Evolutionary conservation across 1,284 basidiomycete genomes (phyloP).

Genomic region (Trichosporon faecale): DNA sequence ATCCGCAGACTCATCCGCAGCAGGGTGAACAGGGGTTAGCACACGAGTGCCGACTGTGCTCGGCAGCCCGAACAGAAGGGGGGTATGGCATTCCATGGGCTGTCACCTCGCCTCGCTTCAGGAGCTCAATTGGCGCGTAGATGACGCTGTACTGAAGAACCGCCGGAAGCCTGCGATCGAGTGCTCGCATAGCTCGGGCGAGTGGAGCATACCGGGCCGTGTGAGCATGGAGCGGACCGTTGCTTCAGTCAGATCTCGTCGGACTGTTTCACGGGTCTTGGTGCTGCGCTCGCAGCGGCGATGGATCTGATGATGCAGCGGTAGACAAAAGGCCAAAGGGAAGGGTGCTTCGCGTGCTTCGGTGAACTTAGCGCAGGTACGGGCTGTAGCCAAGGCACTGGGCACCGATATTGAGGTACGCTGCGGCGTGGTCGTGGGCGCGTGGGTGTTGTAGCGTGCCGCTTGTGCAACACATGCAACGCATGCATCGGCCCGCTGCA

Average conservation of each 20-base stretch:
- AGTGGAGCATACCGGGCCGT: background rate
- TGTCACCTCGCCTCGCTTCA: background rate
- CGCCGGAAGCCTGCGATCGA: too few relatives aligned
- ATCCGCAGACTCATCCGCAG: too few relatives aligned
- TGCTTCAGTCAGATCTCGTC: too few relatives aligned
- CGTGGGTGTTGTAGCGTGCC: background rate
- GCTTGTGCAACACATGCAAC: background rate
- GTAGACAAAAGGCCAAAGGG: background rate
- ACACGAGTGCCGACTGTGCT: background rate
- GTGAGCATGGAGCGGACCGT: background rate
- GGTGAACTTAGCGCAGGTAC: background rate
- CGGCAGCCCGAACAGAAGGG: background rate
- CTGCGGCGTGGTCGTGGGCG: background rate
- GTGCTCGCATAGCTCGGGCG: background rate
- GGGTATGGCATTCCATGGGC: background rate
- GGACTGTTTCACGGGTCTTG: too few relatives aligned
- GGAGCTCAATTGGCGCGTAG: too few relatives aligned
- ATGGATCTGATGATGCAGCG: background rate
- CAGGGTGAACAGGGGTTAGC: too few relatives aligned
- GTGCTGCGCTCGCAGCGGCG: background rate
- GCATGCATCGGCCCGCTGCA: background rate
- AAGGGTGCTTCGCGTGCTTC: background rate
- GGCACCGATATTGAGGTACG: slow-evolving; percentile 2
- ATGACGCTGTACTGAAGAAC: too few relatives aligned
- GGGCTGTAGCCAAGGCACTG: background rate